A percentile compares a stretch with the other conserved stretches of the same genome.
These are phyloP conservation scores for Leccinum arenicola DNA, from an alignment of 768 basidiomycete species.

Conservation along the genomic window DNA sequence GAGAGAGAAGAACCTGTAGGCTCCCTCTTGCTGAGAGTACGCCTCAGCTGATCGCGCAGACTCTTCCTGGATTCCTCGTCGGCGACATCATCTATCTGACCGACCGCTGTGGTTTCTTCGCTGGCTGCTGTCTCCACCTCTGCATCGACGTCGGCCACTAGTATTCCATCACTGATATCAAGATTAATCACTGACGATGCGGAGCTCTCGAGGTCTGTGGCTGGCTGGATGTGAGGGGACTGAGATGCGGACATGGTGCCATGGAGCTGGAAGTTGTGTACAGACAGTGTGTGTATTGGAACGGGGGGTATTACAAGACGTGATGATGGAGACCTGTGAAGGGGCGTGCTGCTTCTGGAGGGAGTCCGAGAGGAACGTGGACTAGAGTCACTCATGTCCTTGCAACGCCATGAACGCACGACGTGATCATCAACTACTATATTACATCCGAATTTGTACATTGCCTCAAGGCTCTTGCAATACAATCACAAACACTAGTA, in stretches of 20 bases:
- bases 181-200: slow-evolving; percentile 70
- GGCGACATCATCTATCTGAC: slow-evolving; percentile 39
- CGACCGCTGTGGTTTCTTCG: slow-evolving; percentile 52
- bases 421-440: neutral
- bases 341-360: slow-evolving; percentile 37
- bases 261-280: slow-evolving; percentile 56
- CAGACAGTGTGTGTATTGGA: slow-evolving; percentile 51
- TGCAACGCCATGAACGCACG: slow-evolving; percentile 7
- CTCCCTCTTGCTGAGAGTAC: slow-evolving; percentile 55
- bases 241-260: slow-evolving; percentile 32
- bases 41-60: slow-evolving; percentile 69
- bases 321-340: slow-evolving; percentile 46
- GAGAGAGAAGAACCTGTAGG: slow-evolving; percentile 40
- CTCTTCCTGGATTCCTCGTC: slow-evolving; percentile 62
- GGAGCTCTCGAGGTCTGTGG: slow-evolving; percentile 52
- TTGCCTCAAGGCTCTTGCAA: slow-evolving; percentile 3
- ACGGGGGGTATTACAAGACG: slow-evolving; percentile 51
- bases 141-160: slow-evolving; percentile 67
- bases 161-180: slow-evolving; percentile 64
- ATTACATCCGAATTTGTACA: neutral
- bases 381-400: slow-evolving; percentile 25
- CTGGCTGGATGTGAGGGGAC: slow-evolving; percentile 27
- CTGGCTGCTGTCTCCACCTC: slow-evolving; percentile 54
- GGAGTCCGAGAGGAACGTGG: slow-evolving; percentile 30
- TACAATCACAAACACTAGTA: slow-evolving; percentile 21